Base-by-base conservation (phyloP, 352 stramenopile species). In the Phytopythium aichiense region DNA sequence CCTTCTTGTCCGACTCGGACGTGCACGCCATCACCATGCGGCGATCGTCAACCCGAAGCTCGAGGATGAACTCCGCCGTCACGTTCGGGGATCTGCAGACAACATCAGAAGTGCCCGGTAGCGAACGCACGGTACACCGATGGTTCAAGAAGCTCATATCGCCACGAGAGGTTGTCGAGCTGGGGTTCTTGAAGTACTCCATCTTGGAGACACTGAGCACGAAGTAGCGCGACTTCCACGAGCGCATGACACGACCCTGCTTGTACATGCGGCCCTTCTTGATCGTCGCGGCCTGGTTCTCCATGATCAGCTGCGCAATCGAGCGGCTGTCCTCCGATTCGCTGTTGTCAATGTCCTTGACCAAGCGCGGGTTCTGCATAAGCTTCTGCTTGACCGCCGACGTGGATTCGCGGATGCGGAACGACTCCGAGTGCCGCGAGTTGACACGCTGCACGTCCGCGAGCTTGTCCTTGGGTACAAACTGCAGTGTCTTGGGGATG, bases 191-290 rank as follows among this genome's bases (percentile, higher is more conserved):
- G 51, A 92, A 92, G 65, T 85, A 88, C 56, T 93, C 82, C 51
- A 93, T 82, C 71, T 94, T 92, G 16, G 83, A 92, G 59, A 94
- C 85, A 72, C 81, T 91, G 20, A 94, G 63, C 62, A 92, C 81
- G 65, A 94, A 94, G 64, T 94, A 94, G 60, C 85, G 79, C n/a
- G 81, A 90, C 66, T 94, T 94, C 85, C 85, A 94, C 52, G 82
- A 85, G 46, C 80, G 81, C 79, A 92, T 90, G 57, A 94, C 77
- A 35, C 85, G 77, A 20, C 81, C 84, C 58, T 94, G 85, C 69
- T 94, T 92, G 66, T 91, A 94, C 83, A 94, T 94, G 33, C 81
- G 80, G 2, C 85, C 85, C 64, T 94, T 94, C 70, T 94, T 94
- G 66, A 94, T 94, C 20, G 85, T 94, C 28, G 85, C 85, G 30